These are phyloP conservation scores for Marsdenia floribunda DNA, from an alignment of 257 asterid species.

Conservation along the genomic window DNA sequence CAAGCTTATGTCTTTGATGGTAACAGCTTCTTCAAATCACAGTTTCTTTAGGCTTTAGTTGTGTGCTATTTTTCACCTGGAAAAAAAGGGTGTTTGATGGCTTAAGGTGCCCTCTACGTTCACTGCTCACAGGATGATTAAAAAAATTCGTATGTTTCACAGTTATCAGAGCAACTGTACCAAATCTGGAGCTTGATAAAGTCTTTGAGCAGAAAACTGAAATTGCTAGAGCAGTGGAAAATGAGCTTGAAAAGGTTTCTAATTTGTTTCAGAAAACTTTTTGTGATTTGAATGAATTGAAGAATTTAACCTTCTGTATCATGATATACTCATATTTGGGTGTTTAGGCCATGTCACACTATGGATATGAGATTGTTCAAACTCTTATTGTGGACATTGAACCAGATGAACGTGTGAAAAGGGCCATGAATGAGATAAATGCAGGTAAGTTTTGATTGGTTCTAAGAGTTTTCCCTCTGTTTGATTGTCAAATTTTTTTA, in stretches of 20 bases:
- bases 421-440: constrained; percentile 33
- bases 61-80: neutral
- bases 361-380: constrained; percentile 32
- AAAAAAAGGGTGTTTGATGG: too few species aligned
- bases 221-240: constrained; percentile 23
- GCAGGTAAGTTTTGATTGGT: constrained; percentile 15
- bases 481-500: too few species aligned
- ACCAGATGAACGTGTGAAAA: constrained; percentile 26
- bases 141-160: constrained; percentile 13
- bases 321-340: neutral
- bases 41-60: too few species aligned
- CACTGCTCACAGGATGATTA: neutral
- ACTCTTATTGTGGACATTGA: constrained; percentile 30
- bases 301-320: neutral
- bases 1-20: constrained; percentile 35
- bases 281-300: neutral
- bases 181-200: constrained; percentile 22
- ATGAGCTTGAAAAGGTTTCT: constrained; percentile 20
- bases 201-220: constrained; percentile 26
- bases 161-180: constrained; percentile 25
- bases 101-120: neutral
- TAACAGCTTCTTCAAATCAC: neutral
- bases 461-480: neutral
- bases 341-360: constrained; percentile 27
- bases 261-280: neutral